Evolutionary conservation across 768 basidiomycete species (phyloP), one percentile per base, ranked within the genome.

Genomic region (Dioszegia hungarica): DNA sequence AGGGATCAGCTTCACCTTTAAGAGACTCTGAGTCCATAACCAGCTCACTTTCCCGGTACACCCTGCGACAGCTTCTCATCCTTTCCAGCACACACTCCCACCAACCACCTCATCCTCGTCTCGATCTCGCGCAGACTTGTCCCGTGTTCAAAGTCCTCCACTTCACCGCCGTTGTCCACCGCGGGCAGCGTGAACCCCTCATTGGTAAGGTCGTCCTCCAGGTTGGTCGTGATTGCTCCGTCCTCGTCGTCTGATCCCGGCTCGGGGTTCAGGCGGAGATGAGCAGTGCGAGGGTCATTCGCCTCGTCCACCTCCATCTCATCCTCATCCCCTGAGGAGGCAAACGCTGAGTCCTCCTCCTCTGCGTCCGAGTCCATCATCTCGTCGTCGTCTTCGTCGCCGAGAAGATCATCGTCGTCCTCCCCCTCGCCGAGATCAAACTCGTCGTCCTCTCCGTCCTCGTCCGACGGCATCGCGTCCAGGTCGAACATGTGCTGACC

Each of bases 101-200:
- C 72, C 43, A 77, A 57, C 75, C 75, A 76, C 33, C 74, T 63
- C 73, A 77, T 73, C 46, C 77, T 64, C 24, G 58, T 58, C 60
- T 77, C 77, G 17, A 76, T 68, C 24, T 74, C 73, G 39, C 71
- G 57, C 50, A 75, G 54, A 62, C 69, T 74, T 22, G 68, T 71
- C 22, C 71, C 74, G 28, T 73, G 68, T 57, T 75, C 72, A 45
- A 66, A 48, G 51, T 75, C 75, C 53, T 75, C 72, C 12, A 63
- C 63, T 22, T 64, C 66, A 10, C 69, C 70, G 45, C 67, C 74
- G 24, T 54, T 56, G 24, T 73, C 73, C 6, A 74, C 75, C 12
- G 72, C 75, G 1, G 75, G 75, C 11, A 76, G 52, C 3, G 71
- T 73, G 50, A 57, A 76, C 19, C 70, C 72, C 25, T 68, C 66